Evolutionary conservation across 352 stramenopile species (phyloP).

Genomic region (Pythium diclinum): DNA sequence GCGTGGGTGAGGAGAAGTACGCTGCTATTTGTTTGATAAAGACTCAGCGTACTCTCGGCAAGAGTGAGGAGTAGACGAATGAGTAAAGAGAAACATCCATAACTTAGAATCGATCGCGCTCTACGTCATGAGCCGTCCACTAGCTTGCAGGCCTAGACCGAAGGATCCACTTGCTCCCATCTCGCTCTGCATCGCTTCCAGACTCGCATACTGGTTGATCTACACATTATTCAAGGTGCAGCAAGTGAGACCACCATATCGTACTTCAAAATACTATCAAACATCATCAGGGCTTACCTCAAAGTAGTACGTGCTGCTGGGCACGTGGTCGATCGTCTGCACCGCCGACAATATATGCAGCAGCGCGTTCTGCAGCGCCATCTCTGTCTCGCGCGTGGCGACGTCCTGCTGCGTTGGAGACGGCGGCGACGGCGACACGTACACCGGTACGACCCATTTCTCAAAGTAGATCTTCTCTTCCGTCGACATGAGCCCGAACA

Average conservation of each 20-base stretch:
- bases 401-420: slow-evolving; percentile 48
- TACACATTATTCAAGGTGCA: neutral
- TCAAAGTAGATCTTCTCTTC: slow-evolving; percentile 86
- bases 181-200: slow-evolving; percentile 48
- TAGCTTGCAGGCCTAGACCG: neutral
- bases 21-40: too few species aligned
- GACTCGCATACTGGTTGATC: slow-evolving; percentile 48
- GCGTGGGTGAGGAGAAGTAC: too few species aligned
- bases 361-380: slow-evolving; percentile 59
- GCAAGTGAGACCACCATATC: too few species aligned
- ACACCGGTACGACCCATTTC: slow-evolving; percentile 76
- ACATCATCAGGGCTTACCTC: slow-evolving; percentile 32
- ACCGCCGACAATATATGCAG: slow-evolving; percentile 73
- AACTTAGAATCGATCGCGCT: neutral
- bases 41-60: too few species aligned
- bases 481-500: slow-evolving; percentile 83
- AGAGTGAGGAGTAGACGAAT: too few species aligned
- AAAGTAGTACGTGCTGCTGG: slow-evolving; percentile 83
- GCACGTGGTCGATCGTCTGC: slow-evolving; percentile 78
- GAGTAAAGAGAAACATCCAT: neutral
- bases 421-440: slow-evolving; percentile 43
- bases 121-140: neutral
- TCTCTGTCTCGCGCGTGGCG: slow-evolving; percentile 56
- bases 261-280: too few species aligned
- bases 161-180: neutral